Percentiles rank a stretch among this genome's conserved stretches.
phyloP scores from a whole-genome alignment of 331 rosid genomes.

The Quercus tomentella region DNA sequence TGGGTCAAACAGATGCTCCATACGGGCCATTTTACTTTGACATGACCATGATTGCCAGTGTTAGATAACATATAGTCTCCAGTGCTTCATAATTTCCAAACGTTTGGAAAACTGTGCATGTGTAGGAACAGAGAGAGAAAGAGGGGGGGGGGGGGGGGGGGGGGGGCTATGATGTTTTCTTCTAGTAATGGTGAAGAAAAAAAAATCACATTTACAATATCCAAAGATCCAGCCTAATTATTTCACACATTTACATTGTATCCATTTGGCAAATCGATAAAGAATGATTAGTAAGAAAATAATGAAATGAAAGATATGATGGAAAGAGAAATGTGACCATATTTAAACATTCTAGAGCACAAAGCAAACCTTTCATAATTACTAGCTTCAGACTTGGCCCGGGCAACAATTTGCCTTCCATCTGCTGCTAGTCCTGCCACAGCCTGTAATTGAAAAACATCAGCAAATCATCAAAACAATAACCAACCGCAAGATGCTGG shows the following conservation, averaged over 20 bases:
- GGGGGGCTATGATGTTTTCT: background rate
- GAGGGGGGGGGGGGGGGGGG: too few species aligned
- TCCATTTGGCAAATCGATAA: background rate
- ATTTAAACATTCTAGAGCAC: slow-evolving; percentile 5
- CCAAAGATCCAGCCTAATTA: background rate
- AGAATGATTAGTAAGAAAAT: background rate
- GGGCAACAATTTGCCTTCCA: slow-evolving; percentile 95
- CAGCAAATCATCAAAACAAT: background rate
- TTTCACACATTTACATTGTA: background rate
- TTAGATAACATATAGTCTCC: too few species aligned
- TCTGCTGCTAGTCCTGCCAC: slow-evolving; percentile 99
- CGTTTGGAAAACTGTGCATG: background rate
- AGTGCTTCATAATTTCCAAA: too few species aligned
- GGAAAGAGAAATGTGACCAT: background rate
- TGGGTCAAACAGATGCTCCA: too few species aligned
- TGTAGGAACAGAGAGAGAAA: background rate
- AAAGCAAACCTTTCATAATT: slow-evolving; percentile 72
- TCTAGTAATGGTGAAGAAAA: background rate
- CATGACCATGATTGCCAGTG: too few species aligned
- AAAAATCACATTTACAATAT: background rate
- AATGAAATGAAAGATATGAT: background rate
- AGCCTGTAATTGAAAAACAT: slow-evolving; percentile 48
- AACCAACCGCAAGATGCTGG: background rate
- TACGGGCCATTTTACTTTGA: too few species aligned
- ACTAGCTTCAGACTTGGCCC: slow-evolving; percentile 91